Evolutionary conservation across 441 rosid species (phyloP), one percentile per base, ranked within the genome.

Genomic region (Eutrema salsugineum): DNA sequence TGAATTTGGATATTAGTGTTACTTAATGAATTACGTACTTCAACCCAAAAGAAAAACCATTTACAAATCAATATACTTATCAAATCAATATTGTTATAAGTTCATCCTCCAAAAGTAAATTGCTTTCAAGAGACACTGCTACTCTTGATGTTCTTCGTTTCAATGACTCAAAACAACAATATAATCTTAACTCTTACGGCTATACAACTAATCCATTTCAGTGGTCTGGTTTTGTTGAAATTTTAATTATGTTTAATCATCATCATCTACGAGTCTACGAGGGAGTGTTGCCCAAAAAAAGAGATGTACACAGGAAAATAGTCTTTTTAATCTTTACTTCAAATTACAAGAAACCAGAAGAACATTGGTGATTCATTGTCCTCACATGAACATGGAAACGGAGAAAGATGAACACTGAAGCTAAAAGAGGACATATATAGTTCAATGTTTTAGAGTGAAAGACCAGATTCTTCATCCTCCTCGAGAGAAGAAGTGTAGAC

Each of bases 391-490:
- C 61, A 39, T 39, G 35, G 61, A 56, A 42, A 38, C 15, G 36
- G 10, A 11, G 48, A 40, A 19, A 47, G 24, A 48, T 44, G 58
- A 44, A 30, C 62, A 40, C 71, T 60, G 73, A 57, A 42, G 42
- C 53, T 30, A 40, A 24, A 12, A n/a, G 9, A n/a, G 9, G 55
- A 44, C 40, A 68, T 20, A 42, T n/a, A 42, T n/a, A 19, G 14
- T 35, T 55, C n/a, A 43, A 24, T 17, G 22, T 75, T 79, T 79
- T 24, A 91, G 40, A 94, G 98, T 22, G 97, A 91, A 79, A 91
- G 79, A 38, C 91, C 97, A 2, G 96, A 94, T 2, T 94, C 96
- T 47, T 89, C 98, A 68, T 91, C 97, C 0, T 93, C 97, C 30
- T 91, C 90, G 5, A 72, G 78, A 59, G 79, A 46, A 20, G 87